Conservation (phyloP, 805 yeast genomes). For the Saccharomycopsis schoenii region DNA sequence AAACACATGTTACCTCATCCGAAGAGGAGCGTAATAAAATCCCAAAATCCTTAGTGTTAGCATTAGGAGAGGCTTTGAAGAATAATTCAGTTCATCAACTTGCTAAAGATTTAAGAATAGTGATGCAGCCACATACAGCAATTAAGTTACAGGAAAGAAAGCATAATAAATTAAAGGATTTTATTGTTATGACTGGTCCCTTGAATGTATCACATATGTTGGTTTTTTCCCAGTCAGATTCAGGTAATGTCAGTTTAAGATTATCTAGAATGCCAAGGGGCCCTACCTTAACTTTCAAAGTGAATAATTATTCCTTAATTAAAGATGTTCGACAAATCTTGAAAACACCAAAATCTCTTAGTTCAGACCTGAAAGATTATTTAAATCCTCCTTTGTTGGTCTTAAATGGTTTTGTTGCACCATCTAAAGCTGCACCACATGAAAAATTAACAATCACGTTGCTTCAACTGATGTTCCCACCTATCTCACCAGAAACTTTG, state of each 20-base stretch:
- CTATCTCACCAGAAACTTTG: constrained; percentile 78
- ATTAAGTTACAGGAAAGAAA: constrained; percentile 78
- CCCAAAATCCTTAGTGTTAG: constrained; percentile 91
- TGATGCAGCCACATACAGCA: constrained; percentile 97
- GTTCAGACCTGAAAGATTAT: constrained; percentile 51
- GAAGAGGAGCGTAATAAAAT: constrained; percentile 63
- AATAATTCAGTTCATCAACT: constrained; percentile 78
- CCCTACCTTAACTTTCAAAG: constrained; percentile 80
- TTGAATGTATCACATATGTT: constrained; percentile 84
- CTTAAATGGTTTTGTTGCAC: constrained; percentile 71
- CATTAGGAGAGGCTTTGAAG: constrained; percentile 66
- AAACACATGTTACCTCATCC: constrained; percentile 67
- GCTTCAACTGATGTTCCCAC: constrained; percentile 93
- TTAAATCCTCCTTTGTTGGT: constrained; percentile 82
- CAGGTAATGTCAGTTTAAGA: constrained; percentile 76
- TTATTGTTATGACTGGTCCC: constrained; percentile 98
- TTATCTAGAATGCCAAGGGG: constrained; percentile 87
- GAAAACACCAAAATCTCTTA: constrained; percentile 69
- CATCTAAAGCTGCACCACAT: constrained; percentile 50
- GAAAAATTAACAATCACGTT: constrained; percentile 81
- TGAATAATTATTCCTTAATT: constrained; percentile 65
- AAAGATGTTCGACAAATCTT: constrained; percentile 68
- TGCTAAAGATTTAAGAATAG: constrained; percentile 75
- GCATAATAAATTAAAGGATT: constrained; percentile 80
- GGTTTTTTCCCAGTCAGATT: constrained; percentile 70